Evolutionary conservation across 1,139 yeast species (phyloP).

Genomic region (Blastobotrys aristatus): DNA sequence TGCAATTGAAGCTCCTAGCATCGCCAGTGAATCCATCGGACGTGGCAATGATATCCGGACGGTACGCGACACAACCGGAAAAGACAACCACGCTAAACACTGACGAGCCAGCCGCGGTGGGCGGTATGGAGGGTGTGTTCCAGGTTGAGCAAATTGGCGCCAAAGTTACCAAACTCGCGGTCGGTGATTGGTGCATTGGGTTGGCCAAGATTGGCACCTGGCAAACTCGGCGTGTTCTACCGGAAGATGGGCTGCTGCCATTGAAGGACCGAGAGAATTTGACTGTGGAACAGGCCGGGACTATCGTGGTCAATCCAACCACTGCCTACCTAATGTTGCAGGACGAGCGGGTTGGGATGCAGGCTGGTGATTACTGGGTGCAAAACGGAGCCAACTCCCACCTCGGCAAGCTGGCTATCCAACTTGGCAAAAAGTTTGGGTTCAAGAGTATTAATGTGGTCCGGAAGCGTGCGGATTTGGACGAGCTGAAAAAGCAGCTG

Average conservation of each 20-base stretch:
- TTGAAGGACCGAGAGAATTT: constrained; percentile 41
- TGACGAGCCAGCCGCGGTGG: constrained; percentile 62
- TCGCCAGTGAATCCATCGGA: constrained; percentile 94
- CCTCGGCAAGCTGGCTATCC: constrained; percentile 89
- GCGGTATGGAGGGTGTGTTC: constrained; percentile 93
- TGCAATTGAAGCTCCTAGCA: constrained; percentile 62
- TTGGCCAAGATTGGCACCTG: constrained; percentile 86
- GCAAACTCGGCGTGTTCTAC: constrained; percentile 67
- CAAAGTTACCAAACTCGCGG: constrained; percentile 39
- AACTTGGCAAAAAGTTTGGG: constrained; percentile 74
- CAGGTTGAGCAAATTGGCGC: constrained; percentile 73
- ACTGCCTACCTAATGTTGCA: constrained; percentile 89
- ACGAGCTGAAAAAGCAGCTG: constrained; percentile 55
- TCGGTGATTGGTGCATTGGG: constrained; percentile 83
- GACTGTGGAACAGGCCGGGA: constrained; percentile 63
- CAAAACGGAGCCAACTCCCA: constrained; percentile 97
- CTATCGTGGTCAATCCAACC: constrained; percentile 84
- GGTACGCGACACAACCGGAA: constrained; percentile 77
- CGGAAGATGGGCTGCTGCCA: constrained; percentile 39
- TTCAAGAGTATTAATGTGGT: constrained; percentile 81
- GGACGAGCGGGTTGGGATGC: constrained; percentile 54
- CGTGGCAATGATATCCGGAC: constrained; percentile 86
- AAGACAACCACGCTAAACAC: constrained; percentile 53
- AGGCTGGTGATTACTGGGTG: constrained; percentile 82
- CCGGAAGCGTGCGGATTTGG: constrained; percentile 75